Base-by-base conservation (phyloP, 257 asterid species). In the Petunia axillaris region DNA sequence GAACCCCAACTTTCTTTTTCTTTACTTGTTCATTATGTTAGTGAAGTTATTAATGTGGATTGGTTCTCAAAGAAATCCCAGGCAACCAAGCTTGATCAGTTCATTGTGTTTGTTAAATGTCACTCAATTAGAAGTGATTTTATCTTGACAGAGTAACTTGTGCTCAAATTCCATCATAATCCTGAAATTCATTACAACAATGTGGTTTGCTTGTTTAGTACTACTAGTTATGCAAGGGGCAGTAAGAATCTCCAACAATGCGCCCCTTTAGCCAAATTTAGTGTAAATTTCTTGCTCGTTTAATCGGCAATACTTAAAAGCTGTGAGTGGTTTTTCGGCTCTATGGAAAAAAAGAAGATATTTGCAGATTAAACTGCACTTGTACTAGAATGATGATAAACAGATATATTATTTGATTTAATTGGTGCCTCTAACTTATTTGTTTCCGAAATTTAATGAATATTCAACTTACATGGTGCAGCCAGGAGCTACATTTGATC, bases 401-500 rank as follows among this genome's bases (percentile, higher is more conserved):
- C 55, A 9, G 2, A 70, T 46, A 25, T 71, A 5, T 48, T 50
- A 11, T 35, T 71, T 8, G 35, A 35, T 48, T 2, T 48, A 5
- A 50, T 71, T 71, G 6, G 35, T 71, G 62, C 35, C 77, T 48
- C 1, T 0, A 46, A 59, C 35, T 58, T n/a, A 62, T 6, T 59
- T 77, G 15, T 36, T 44, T 70, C 57, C 37, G 60, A 74, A 43
- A 54, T 64, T 55, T 74, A 14, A 7, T 37, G 76, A 82, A 52
- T 76, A 71, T 79, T 10, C 70, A 75, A 44, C 71, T 82, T 64
- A 80, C 50, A 37, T 81, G 38, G 71, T 89, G 93, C 97, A 95
- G 99, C 93, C 98, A 37, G 97, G 91, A 75, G 91, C 92, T 1
- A 89, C 94, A 15, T 95, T 95, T 58, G 94, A 93, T 59, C 85